A percentile compares a stretch with the other conserved stretches of the same genome.
Evolutionary conservation across 31 red algal genomes (phyloP).

Genomic region (Odonthalia washingtoniensis): DNA sequence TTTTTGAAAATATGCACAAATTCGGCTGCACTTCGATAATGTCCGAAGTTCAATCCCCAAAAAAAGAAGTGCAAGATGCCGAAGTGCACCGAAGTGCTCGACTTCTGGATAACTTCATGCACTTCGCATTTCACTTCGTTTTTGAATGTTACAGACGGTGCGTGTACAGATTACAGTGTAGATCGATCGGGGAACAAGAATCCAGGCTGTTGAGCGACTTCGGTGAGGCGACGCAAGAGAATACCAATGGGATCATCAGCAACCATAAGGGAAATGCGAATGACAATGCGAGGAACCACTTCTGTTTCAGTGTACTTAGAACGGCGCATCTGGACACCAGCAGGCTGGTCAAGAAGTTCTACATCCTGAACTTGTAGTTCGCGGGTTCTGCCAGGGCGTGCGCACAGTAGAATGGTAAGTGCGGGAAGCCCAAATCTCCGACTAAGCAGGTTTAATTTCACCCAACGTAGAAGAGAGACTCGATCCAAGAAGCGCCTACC

Average conservation of each 20-base stretch:
- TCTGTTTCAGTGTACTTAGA: slow-evolving; percentile 19
- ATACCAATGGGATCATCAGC: slow-evolving; percentile 31
- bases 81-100: too few species aligned
- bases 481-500: too few species aligned
- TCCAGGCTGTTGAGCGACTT: slow-evolving; percentile 16
- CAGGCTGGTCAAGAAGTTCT: neutral
- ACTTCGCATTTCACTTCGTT: too few species aligned
- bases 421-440: slow-evolving; percentile 18
- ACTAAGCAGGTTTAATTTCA: too few species aligned
- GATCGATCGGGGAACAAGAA: slow-evolving; percentile 23
- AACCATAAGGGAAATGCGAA: slow-evolving; percentile 1
- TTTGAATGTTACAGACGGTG: too few species aligned
- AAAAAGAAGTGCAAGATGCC: too few species aligned
- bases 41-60: too few species aligned
- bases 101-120: too few species aligned
- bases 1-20: too few species aligned
- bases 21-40: too few species aligned
- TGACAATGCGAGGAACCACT: slow-evolving; percentile 27
- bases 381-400: slow-evolving; percentile 5
- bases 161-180: too few species aligned
- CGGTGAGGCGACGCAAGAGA: slow-evolving; percentile 28
- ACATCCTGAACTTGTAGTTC: slow-evolving; percentile 17
- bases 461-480: too few species aligned
- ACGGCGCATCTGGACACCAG: slow-evolving; percentile 24
- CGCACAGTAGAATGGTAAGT: slow-evolving; percentile 23